Evolutionary conservation across 345 rosid species (phyloP), one percentile per base, ranked within the genome.

Genomic region (Lepidium didymum): DNA sequence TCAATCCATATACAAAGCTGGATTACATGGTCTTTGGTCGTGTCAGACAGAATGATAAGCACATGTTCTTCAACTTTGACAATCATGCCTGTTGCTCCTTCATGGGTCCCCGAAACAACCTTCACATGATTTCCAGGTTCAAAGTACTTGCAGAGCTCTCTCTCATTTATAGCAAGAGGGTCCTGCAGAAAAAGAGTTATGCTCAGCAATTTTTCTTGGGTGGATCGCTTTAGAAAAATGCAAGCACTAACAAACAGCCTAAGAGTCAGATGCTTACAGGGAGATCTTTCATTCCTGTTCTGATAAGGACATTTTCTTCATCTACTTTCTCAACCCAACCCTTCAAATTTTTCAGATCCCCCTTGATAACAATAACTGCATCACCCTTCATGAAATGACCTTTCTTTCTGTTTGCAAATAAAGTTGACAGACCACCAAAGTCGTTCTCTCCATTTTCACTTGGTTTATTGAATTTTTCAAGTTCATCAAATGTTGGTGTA

Each of bases 281-380:
- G 75, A 94, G 96, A 69, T 81, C 99, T 81, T 91, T 86, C 90
- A 86, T 76, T 80, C 85, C 96, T 45, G 97, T 90, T 74, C 84
- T 84, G 69, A 94, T 86, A 73, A 86, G 87, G 19, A 91, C 95
- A 81, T 81, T 91, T 67, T 91, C 95, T 83, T 94, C 97, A 72
- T 94, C 99, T 37, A 91, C 99, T 78, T 94, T 94, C 86, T 94
- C 97, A 58, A 91, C 96, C 97, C 97, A 85, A 59, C 99, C 99
- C 81, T 94, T 91, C 56, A 94, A 81, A 75, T 84, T 89, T 78
- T 86, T 94, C 6, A 94, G 81, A 81, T 94, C 99, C 21, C 99
- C 97, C 81, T 89, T 94, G 79, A 94, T 72, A 70, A 94, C 75
- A 68, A 94, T 91, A 70, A 94, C 96, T 34, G 97, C 90, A 79